Conservation (phyloP, 2,329 filamentous ascomycete species). For the Pyricularia grisea region DNA sequence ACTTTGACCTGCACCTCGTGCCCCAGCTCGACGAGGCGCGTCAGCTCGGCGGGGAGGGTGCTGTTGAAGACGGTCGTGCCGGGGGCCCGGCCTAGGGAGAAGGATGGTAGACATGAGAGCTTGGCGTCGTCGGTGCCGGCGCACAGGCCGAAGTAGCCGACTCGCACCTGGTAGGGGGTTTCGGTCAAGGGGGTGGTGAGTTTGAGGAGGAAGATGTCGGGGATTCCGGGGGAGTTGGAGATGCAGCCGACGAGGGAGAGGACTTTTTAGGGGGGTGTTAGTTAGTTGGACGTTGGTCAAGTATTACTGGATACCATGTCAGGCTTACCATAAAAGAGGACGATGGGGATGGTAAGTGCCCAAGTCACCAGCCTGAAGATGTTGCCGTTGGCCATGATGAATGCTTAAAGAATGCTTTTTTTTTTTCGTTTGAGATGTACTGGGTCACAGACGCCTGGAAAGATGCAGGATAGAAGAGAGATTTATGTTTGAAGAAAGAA, state of each 20-base stretch:
- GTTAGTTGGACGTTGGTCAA: background rate
- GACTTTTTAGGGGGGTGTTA: constrained; percentile 3
- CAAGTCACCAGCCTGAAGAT: background rate
- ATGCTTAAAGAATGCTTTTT: background rate
- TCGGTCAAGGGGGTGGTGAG: constrained; percentile 9
- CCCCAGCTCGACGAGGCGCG: constrained; percentile 2
- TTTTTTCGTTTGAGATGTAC: background rate
- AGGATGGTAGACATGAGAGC: constrained; percentile 8
- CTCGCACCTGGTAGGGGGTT: constrained; percentile 10
- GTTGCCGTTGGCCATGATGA: background rate
- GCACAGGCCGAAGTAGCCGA: constrained; percentile 13
- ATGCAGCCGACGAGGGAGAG: constrained; percentile 13
- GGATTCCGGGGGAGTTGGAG: constrained; percentile 13
- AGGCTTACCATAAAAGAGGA: constrained; percentile 4
- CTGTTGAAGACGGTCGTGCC: constrained; percentile 1
- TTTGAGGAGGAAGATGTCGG: constrained; percentile 12
- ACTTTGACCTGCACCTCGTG: constrained; percentile 5
- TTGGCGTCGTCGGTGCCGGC: constrained; percentile 7
- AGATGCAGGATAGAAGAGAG: background rate
- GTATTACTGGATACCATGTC: too few species aligned
- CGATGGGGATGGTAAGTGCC: constrained; percentile 3
- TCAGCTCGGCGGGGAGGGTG: constrained; percentile 1
- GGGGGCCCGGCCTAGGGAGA: constrained; percentile 7
- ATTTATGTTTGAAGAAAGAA: background rate
- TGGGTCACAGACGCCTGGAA: background rate